Evolutionary conservation across 2,329 filamentous ascomycete genomes (phyloP).

Genomic region (Sphaerulina musiva): DNA sequence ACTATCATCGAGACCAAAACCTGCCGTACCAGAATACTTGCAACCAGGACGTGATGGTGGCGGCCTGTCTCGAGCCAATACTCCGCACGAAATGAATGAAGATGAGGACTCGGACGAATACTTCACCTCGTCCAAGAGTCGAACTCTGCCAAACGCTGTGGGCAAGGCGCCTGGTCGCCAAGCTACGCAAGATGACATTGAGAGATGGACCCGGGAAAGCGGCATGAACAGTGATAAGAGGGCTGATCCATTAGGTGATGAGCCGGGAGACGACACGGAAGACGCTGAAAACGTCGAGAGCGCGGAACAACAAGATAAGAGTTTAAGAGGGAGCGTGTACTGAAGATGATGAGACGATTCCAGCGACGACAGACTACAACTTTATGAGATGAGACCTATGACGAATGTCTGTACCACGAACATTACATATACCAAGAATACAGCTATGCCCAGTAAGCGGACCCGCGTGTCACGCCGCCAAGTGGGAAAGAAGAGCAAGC

Average conservation of each 20-base stretch:
- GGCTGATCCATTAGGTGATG: slow-evolving; percentile 45
- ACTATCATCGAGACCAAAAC: slow-evolving; percentile 10
- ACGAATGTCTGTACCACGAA: no score
- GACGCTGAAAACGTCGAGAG: slow-evolving; percentile 19
- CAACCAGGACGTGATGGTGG: slow-evolving; percentile 32
- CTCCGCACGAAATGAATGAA: slow-evolving; percentile 39
- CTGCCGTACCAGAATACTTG: slow-evolving; percentile 18
- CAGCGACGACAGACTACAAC: no score
- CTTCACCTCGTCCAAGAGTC: slow-evolving; percentile 31
- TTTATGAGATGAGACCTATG: no score
- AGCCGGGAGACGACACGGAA: slow-evolving; percentile 20
- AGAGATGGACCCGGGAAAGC: slow-evolving; percentile 42
- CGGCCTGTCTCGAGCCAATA: slow-evolving; percentile 29
- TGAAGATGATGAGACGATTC: slow-evolving; percentile 8
- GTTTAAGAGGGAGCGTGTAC: slow-evolving; percentile 31
- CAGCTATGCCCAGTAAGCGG: no score
- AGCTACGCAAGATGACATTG: slow-evolving; percentile 32
- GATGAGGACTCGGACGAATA: slow-evolving; percentile 28
- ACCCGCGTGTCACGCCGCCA: no score
- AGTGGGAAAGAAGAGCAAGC: no score
- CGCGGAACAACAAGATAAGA: slow-evolving; percentile 27
- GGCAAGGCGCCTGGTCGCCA: slow-evolving; percentile 44
- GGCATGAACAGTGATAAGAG: slow-evolving; percentile 42
- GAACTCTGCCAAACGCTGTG: slow-evolving; percentile 27
- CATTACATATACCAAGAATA: no score